Base-by-base conservation (phyloP, 352 stramenopile genomes). In the Phytophthora brassicae region DNA sequence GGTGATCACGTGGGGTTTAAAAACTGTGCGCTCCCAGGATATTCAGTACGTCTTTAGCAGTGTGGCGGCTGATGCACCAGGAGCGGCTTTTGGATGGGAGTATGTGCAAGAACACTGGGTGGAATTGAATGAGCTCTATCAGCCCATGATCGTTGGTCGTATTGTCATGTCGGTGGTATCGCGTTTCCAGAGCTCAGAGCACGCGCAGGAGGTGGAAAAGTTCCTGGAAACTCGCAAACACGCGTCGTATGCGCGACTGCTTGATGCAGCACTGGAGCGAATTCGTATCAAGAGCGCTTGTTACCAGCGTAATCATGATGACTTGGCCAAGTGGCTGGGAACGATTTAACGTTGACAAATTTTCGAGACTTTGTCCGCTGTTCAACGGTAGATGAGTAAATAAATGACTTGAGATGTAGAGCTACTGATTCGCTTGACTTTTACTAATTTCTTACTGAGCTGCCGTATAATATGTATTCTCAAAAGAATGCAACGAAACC, bases 11-110 rank as follows among this genome's bases (percentile, higher is more conserved):
- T 96, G 83, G 77, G 69, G 77, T 7, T 60, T 90, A 20, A 75
- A 77, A 60, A 74, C 43, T 51, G 85, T 96, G n/a, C 81, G 84
- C 19, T 85, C 75, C 33, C 85, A 95, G 68, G 86, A 96, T 61
- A 94, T 90, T 44, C 77, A 90, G 56, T 89, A 86, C 59, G 56
- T 87, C 2, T 94, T 95, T 45, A 70, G 57, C 35, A 89, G 84
- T 43, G 82, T 96, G n/a, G 79, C 82, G 1, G 63, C 70, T 17
- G 83, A 93, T 49, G 66, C 68, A 23, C 61, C 60, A 20, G 87
- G 78, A 28, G 78, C 81, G 1, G 52, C 62, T 20, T 71, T 82
- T 20, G 74, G 79, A 22, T 95, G 86, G 88, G 33, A 81, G 50
- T 95, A 93, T 58, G 66, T 95, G 38, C 71, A 90, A 65, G 62